Evolutionary conservation across 208 protist genomes (phyloP).

Genomic region (Trypanosoma avium): DNA sequence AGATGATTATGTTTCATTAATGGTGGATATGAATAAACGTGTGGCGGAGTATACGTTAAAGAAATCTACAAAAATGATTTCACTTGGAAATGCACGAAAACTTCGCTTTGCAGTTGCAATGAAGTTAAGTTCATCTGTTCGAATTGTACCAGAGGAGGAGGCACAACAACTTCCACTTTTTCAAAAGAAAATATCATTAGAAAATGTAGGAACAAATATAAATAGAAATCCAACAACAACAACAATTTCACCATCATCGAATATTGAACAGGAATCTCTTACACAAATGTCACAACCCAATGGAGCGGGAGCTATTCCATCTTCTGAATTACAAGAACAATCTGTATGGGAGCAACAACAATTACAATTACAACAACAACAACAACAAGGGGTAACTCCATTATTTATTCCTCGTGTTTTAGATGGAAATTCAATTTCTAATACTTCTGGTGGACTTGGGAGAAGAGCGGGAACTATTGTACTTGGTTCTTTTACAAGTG

Average conservation of each 20-base stretch:
- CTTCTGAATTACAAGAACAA: neutral
- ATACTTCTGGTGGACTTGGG: slow-evolving; percentile 5
- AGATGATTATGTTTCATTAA: slow-evolving; percentile 70
- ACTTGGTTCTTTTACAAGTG: neutral
- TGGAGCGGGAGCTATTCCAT: slow-evolving; percentile 11
- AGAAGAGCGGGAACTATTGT: slow-evolving; percentile 12
- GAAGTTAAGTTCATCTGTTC: slow-evolving; percentile 70
- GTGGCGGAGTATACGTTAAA: slow-evolving; percentile 77
- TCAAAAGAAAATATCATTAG: neutral
- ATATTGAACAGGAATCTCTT: slow-evolving; percentile 10
- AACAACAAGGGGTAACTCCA: neutral
- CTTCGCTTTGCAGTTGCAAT: slow-evolving; percentile 83
- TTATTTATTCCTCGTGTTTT: slow-evolving; percentile 10
- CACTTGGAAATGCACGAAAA: slow-evolving; percentile 58
- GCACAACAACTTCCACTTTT: slow-evolving; percentile 31
- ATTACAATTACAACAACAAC: neutral
- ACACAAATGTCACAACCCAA: slow-evolving; percentile 28
- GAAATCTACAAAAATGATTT: slow-evolving; percentile 76
- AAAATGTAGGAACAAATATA: neutral
- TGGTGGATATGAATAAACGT: slow-evolving; percentile 82
- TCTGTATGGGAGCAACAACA: too few species aligned
- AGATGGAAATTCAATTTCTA: neutral
- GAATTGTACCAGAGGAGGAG: slow-evolving; percentile 75
- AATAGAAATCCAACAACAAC: too few species aligned
- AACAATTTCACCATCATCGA: neutral